A percentile compares a stretch with the other conserved stretches of the same genome.
Conservation (phyloP, 2,329 filamentous ascomycete genomes). For the Penicillium sp. region DNA sequence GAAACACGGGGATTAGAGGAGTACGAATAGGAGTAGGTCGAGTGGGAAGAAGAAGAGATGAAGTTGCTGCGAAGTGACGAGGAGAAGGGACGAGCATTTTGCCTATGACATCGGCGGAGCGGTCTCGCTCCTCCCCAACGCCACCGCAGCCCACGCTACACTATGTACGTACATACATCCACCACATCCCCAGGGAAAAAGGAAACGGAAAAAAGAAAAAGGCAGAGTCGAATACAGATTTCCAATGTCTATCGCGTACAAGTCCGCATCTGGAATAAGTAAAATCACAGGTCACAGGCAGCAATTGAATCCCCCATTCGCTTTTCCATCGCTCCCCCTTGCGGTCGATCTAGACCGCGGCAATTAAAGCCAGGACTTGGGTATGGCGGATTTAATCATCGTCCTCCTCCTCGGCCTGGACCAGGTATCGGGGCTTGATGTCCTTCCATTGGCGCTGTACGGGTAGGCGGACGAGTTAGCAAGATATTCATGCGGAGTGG, state of each 20-base stretch:
- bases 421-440: slow-evolving; percentile 86
- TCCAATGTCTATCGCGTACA: slow-evolving; percentile 32
- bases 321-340: slow-evolving; percentile 25
- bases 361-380: slow-evolving; percentile 6
- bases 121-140: slow-evolving; percentile 25
- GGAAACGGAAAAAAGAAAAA: background rate
- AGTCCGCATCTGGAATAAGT: slow-evolving; percentile 24
- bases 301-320: slow-evolving; percentile 15
- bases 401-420: slow-evolving; percentile 66
- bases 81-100: slow-evolving; percentile 16
- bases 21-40: slow-evolving; percentile 1
- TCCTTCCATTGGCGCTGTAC: slow-evolving; percentile 98
- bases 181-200: too few species aligned
- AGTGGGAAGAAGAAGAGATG: background rate
- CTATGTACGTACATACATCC: too few species aligned
- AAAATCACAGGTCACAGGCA: slow-evolving; percentile 24
- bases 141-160: slow-evolving; percentile 26
- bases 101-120: slow-evolving; percentile 31
- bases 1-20: background rate
- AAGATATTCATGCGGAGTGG: slow-evolving; percentile 5
- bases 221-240: slow-evolving; percentile 26
- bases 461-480: slow-evolving; percentile 24
- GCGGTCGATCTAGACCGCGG: slow-evolving; percentile 19
- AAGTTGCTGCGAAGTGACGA: slow-evolving; percentile 1
- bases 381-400: slow-evolving; percentile 38